Evolutionary conservation across 2,329 filamentous ascomycete genomes (phyloP), one percentile per base, ranked within the genome.

Genomic region (Verticillium alfalfae): DNA sequence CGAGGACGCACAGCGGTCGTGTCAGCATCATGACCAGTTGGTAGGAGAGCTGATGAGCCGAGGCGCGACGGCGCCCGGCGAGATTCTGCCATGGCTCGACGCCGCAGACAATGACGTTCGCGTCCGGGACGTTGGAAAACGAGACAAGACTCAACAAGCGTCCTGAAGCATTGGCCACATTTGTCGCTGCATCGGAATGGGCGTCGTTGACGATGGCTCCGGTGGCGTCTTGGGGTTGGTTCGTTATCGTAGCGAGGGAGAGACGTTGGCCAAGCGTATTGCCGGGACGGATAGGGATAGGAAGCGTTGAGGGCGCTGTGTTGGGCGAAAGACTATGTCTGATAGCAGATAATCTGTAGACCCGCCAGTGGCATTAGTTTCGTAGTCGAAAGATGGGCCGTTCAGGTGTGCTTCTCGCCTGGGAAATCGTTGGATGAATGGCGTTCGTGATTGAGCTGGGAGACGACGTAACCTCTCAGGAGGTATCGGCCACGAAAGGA

Each of bases 31-130:
- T 73, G 75, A 57, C 76, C 75, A 66, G 76, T 70, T 52, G 79
- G 73, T 59, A 75, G 73, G 60, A 80, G 70, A 57, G 77, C 76
- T 52, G 81, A 83, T 60, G 82, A 80, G 61, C 79, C 75, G 70
- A 78, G 75, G 66, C 75, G 72, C 63, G 73, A 73, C 64, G 72
- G 69, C 60, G 68, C 63, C 63, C 66, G 66, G 68, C 60, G 26
- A 37, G 64, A 61, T 39, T 66, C 59, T 58, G 63, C 60, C 64
- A 66, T 66, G 57, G 56, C 65, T 52, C 59, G 59, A 59, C 26
- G 15, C 26, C 7, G 54, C 13, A 60, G 54, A 61, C 62, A 58
- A 57, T 58, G 60, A 56, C 58, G 56, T 58, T 62, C 62, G 60
- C 62, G 18, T 52, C 45, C 45, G 45, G 22, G 45, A 52, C 62